A percentile compares a stretch with the other conserved stretches of the same genome.
Evolutionary conservation across 345 rosid genomes (phyloP).

Genomic region (Cardiospermum halicacabum): DNA sequence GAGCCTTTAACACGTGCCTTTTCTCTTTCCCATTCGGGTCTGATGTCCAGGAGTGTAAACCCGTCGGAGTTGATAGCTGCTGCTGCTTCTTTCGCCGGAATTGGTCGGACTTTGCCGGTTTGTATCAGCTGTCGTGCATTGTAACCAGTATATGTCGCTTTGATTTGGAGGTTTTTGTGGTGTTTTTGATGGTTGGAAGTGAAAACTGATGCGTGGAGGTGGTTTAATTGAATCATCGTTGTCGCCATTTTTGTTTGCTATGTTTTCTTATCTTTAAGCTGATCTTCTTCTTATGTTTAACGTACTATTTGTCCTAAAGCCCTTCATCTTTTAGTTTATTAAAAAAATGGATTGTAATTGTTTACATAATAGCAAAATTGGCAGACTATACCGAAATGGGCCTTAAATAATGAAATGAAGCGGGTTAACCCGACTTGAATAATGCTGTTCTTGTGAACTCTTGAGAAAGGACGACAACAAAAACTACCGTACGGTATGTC

Average conservation of each 20-base stretch:
- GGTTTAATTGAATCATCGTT: slow-evolving; percentile 33
- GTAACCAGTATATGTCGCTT: slow-evolving; percentile 20
- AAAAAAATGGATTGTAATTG: too few relatives aligned
- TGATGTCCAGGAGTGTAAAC: slow-evolving; percentile 56
- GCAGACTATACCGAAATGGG: too few relatives aligned
- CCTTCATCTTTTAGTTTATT: background rate
- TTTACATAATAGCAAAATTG: too few relatives aligned
- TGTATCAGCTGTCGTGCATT: slow-evolving; percentile 44
- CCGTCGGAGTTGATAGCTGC: slow-evolving; percentile 45
- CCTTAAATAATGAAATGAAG: too few relatives aligned
- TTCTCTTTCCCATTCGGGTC: slow-evolving; percentile 80
- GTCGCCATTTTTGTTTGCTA: background rate
- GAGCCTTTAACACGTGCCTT: slow-evolving; percentile 77
- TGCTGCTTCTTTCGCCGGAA: slow-evolving; percentile 56
- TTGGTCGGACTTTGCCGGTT: slow-evolving; percentile 58
- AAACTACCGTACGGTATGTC: background rate
- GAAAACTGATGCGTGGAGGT: slow-evolving; percentile 13
- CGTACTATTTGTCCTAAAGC: background rate
- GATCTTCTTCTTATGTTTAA: background rate
- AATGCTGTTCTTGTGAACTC: too few relatives aligned
- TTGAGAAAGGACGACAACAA: too few relatives aligned
- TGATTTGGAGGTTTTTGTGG: slow-evolving; percentile 13
- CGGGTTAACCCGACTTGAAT: too few relatives aligned
- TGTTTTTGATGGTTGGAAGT: slow-evolving; percentile 20
- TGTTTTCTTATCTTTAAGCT: slow-evolving; percentile 12